A percentile compares a stretch with the other conserved stretches of the same genome.
phyloP scores from a whole-genome alignment of 768 basidiomycete species.

The Lentinula sp. region DNA sequence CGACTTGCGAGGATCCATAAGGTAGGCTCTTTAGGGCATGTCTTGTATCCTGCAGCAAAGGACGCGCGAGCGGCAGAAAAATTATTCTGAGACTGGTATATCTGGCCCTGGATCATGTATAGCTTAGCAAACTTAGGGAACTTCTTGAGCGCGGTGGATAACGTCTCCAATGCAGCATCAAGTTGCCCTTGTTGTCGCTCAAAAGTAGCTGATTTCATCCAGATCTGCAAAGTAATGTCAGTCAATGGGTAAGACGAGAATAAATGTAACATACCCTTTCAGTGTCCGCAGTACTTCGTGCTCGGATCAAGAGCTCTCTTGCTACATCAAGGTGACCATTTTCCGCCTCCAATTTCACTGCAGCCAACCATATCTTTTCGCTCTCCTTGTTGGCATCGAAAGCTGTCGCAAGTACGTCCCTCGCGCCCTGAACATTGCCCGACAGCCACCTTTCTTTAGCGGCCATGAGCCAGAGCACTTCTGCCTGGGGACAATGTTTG shows the following conservation, averaged over 20 bases:
- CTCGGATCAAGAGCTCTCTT: conserved; percentile 79
- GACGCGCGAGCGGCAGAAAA: conserved; percentile 67
- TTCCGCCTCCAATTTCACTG: conserved; percentile 94
- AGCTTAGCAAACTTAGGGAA: conserved; percentile 90
- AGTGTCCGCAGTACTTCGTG: conserved; percentile 86
- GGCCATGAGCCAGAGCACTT: conserved; percentile 95
- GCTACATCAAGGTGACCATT: conserved; percentile 88
- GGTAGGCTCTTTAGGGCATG: conserved; percentile 77
- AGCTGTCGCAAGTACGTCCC: conserved; percentile 81
- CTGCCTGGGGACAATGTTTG: conserved; percentile 88
- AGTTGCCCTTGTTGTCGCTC: conserved; percentile 84
- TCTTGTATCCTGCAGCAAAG: conserved; percentile 79
- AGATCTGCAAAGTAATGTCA: conserved; percentile 54
- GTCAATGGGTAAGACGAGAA: conserved; percentile 4
- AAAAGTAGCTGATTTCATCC: conserved; percentile 98
- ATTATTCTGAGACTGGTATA: conserved; percentile 60
- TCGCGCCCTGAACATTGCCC: conserved; percentile 87
- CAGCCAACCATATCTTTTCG: conserved; percentile 97
- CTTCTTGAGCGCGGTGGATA: conserved; percentile 68
- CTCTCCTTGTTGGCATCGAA: conserved; percentile 96
- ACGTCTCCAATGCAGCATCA: conserved; percentile 66
- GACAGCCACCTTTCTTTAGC: conserved; percentile 96
- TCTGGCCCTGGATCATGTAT: conserved; percentile 97
- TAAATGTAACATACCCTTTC: conserved; percentile 56
- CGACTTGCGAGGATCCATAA: conserved; percentile 88